Evolutionary conservation across 805 yeast species (phyloP).

Genomic region (Komagataella kurtzmanii): DNA sequence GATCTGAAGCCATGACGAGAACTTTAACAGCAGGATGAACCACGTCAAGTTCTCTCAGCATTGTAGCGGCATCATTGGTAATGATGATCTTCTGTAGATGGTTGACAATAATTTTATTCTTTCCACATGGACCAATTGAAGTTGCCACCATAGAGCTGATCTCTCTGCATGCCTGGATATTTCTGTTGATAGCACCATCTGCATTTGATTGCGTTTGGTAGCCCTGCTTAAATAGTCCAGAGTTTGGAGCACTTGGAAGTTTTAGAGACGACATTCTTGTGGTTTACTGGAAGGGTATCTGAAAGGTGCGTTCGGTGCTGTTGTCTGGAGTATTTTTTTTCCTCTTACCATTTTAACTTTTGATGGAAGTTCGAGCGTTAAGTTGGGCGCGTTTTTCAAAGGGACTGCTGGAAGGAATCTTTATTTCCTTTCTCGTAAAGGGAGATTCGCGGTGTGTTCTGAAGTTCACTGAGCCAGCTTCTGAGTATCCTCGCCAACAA

Average conservation of each 20-base stretch:
- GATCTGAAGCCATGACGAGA: constrained; percentile 91
- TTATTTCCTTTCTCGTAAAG: background rate
- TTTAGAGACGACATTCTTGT: constrained; percentile 37
- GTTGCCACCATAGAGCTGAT: constrained; percentile 85
- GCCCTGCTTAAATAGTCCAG: constrained; percentile 93
- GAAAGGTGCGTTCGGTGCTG: background rate
- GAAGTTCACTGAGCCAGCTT: background rate
- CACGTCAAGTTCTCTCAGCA: constrained; percentile 83
- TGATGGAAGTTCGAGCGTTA: background rate
- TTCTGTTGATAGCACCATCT: constrained; percentile 89
- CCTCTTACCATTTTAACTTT: background rate
- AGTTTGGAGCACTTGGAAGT: constrained; percentile 84
- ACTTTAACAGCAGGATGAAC: constrained; percentile 97
- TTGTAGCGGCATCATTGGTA: constrained; percentile 97
- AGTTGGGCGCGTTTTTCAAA: background rate
- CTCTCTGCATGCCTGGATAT: constrained; percentile 90
- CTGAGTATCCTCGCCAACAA: background rate
- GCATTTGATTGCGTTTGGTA: constrained; percentile 76
- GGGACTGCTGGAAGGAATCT: background rate
- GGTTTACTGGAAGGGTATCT: background rate
- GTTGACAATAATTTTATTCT: constrained; percentile 91
- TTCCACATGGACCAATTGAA: constrained; percentile 95
- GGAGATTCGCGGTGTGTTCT: background rate
- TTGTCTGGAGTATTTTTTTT: too few relatives aligned
- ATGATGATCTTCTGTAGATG: constrained; percentile 74